Percentiles rank a stretch among this genome's conserved stretches.
phyloP scores from a whole-genome alignment of 2,329 filamentous ascomycete genomes.

The Aaosphaeria pasadenensis region DNA sequence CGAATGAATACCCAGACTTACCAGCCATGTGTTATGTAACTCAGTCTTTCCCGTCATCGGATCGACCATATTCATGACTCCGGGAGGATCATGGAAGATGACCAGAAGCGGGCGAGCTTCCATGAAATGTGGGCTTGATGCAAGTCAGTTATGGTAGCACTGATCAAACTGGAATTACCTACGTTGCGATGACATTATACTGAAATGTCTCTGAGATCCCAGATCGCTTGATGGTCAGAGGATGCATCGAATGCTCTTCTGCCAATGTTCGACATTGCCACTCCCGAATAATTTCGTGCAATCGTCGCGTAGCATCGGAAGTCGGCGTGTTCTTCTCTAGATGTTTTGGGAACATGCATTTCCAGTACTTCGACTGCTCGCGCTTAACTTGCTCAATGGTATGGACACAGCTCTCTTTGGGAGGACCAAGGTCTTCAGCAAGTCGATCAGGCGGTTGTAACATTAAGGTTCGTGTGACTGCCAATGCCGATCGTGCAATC shows the following conservation, averaged over 20 bases:
- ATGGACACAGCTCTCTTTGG: constrained; percentile 49
- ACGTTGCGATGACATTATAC: constrained; percentile 81
- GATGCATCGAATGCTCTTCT: constrained; percentile 72
- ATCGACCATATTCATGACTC: constrained; percentile 41
- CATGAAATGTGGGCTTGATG: constrained; percentile 59
- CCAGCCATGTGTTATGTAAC: constrained; percentile 83
- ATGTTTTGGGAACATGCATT: constrained; percentile 73
- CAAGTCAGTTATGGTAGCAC: constrained; percentile 5
- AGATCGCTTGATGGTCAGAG: constrained; percentile 74
- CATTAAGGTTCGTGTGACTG: constrained; percentile 91
- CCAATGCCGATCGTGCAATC: constrained; percentile 87
- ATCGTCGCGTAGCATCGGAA: constrained; percentile 46
- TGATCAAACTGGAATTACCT: constrained; percentile 22
- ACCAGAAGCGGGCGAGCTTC: constrained; percentile 68
- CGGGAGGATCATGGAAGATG: constrained; percentile 82
- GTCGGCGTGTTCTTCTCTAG: constrained; percentile 26
- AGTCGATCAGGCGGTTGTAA: constrained; percentile 78
- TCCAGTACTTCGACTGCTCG: constrained; percentile 71
- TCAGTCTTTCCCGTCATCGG: constrained; percentile 66
- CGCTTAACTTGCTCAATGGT: constrained; percentile 57
- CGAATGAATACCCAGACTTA: constrained; percentile 49
- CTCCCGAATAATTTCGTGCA: constrained; percentile 77
- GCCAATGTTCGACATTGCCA: constrained; percentile 72
- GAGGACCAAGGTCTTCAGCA: constrained; percentile 43
- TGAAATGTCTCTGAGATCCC: constrained; percentile 73